These are phyloP conservation scores for Crotalaria pallida DNA, from an alignment of 306 rosid genomes.

Conservation along the genomic window DNA sequence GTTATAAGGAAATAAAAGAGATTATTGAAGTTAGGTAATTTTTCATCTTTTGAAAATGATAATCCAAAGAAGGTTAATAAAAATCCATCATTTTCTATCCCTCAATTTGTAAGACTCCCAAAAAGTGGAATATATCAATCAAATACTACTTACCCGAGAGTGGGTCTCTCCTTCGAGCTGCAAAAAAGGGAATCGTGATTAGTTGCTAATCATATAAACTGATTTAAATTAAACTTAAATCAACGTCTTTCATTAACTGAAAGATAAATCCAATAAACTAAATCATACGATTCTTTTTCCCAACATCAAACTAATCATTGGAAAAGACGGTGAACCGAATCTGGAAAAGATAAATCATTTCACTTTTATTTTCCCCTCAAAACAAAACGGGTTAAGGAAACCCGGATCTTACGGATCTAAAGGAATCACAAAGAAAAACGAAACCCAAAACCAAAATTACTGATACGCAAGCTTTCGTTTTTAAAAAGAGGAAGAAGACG, in stretches of 20 bases:
- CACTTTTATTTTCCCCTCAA: not conserved
- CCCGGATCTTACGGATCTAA: not conserved
- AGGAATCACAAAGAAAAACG: not conserved
- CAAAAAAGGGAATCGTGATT: conserved; percentile 20
- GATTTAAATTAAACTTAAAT: not conserved
- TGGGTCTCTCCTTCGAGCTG: conserved; percentile 99
- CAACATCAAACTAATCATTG: not conserved
- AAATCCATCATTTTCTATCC: not conserved
- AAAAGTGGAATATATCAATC: not conserved
- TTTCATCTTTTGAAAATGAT: too few relatives aligned
- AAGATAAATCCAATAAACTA: not conserved
- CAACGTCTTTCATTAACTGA: not conserved
- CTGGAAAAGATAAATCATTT: not conserved
- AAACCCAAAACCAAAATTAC: not conserved
- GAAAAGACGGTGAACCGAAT: not conserved
- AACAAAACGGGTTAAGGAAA: not conserved
- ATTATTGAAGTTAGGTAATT: too few relatives aligned
- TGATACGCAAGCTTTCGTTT: not conserved
- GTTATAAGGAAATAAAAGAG: not conserved
- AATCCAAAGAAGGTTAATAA: not conserved
- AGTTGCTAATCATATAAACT: not conserved
- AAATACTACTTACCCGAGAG: conserved; percentile 70
- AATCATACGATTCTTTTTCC: too few relatives aligned
- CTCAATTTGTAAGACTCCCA: not conserved
- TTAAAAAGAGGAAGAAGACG: too few relatives aligned